Conservation (phyloP, 2,329 filamentous ascomycete genomes). For the Grosmannia serpens region DNA sequence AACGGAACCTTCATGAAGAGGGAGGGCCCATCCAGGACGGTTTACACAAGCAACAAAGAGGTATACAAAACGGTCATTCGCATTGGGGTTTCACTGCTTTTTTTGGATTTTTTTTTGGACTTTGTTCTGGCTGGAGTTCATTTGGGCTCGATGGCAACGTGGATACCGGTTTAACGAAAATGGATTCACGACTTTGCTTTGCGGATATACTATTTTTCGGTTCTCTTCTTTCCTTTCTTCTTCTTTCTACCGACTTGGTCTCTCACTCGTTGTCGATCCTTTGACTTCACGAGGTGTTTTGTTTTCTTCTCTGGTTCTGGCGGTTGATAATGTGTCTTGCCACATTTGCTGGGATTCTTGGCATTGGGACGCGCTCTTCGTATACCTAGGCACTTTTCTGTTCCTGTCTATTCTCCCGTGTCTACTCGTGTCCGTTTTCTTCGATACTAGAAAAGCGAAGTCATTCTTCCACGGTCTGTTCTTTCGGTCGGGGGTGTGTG, state of each 20-base stretch:
- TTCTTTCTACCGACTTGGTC: conserved; percentile 1
- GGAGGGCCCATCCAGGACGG: not conserved
- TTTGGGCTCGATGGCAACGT: not conserved
- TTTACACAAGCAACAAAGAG: not conserved
- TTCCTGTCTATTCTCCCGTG: not conserved
- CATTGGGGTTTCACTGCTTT: not conserved
- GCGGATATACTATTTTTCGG: conserved; percentile 2
- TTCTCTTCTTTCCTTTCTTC: conserved; percentile 11
- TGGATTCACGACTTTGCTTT: conserved; percentile 5
- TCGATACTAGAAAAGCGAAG: not conserved
- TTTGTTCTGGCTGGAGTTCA: not conserved
- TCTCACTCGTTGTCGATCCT: not conserved
- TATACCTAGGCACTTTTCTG: not conserved
- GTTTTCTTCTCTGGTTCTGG: not conserved
- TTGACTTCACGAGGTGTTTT: not conserved
- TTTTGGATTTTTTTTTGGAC: no score
- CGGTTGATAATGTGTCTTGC: not conserved
- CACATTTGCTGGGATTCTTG: not conserved
- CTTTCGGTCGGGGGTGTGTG: not conserved
- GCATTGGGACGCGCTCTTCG: not conserved
- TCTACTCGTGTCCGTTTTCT: not conserved
- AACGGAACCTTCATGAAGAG: not conserved
- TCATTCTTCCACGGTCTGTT: not conserved
- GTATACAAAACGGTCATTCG: not conserved
- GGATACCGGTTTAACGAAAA: not conserved